Base-by-base conservation (phyloP, 768 basidiomycete genomes). In the Trichaptum fuscoviolaceum region DNA sequence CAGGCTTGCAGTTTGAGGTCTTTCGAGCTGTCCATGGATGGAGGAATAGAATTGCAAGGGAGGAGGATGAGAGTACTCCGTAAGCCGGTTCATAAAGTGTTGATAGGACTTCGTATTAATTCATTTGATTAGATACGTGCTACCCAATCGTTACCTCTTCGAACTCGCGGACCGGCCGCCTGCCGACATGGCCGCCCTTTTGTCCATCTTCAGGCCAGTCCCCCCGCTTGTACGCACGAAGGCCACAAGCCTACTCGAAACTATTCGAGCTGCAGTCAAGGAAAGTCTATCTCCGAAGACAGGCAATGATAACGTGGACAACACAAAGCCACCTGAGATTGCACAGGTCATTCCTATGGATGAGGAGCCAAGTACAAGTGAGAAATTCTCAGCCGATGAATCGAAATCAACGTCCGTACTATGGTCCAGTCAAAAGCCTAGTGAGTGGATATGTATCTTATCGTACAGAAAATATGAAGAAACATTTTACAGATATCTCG, bases 21-120 rank as follows among this genome's bases (percentile, higher is more conserved):
- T 95, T 91, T 75, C 85, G 80, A 66, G 80, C 81, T 1, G 80
- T 96, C 15, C 93, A 96, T 75, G 80, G 78, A 35, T 98, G 95
- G 96, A 82, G 96, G 67, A 95, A 98, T 75, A 72, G 74, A 12
- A 77, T 88, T 1, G 92, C 93, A 1, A 81, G 93, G 63, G 86
- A 89, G 65, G 91, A 94, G 71, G 96, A 98, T 73, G 95, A 97
- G 76, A 92, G 92, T 72, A 84, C 85, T 9, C 79, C 89, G 89
- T 95, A 73, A 59, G 85, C 77, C 2, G 35, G 64, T 35, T 35
- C 12, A 64, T 36, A 62, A 27, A 27, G 7, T 20, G 24, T 35
- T 60, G 42, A 17, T 25, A n/a, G 57, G 7, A 20, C 34, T 58
- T 36, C 12, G 34, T 63, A 62, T 63, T 67, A 23, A 70, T 62